Percentiles rank a stretch among this genome's conserved stretches.
These are phyloP conservation scores for Parastagonospora avenae DNA, from an alignment of 2,329 filamentous ascomycete genomes.

Conservation along the genomic window DNA sequence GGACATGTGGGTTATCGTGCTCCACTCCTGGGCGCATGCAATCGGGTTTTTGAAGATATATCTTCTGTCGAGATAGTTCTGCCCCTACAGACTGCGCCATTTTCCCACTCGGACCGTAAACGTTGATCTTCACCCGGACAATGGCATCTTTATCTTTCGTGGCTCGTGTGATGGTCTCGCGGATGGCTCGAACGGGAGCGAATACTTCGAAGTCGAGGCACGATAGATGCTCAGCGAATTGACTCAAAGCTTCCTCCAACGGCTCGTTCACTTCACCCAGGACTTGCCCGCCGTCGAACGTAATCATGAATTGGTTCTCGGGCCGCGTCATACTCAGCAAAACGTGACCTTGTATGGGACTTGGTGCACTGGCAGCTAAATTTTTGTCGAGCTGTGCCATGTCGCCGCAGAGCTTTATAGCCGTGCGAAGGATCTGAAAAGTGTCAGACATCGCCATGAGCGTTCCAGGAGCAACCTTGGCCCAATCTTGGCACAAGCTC, in stretches of 20 bases:
- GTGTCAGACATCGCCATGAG: neutral
- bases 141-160: slow-evolving; percentile 31
- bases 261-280: slow-evolving; percentile 28
- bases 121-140: slow-evolving; percentile 30
- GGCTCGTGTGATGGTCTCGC: slow-evolving; percentile 28
- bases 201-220: slow-evolving; percentile 30
- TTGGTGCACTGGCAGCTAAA: slow-evolving; percentile 5
- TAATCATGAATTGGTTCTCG: slow-evolving; percentile 17
- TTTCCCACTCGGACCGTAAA: slow-evolving; percentile 24
- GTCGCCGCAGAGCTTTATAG: slow-evolving; percentile 26
- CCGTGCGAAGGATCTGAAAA: slow-evolving; percentile 18
- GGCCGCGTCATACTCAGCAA: slow-evolving; percentile 14
- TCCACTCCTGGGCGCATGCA: slow-evolving; percentile 11
- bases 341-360: slow-evolving; percentile 20
- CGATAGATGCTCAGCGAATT: slow-evolving; percentile 16
- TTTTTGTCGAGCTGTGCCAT: slow-evolving; percentile 28
- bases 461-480: neutral
- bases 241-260: slow-evolving; percentile 21
- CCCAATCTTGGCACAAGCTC: neutral
- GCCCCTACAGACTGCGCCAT: slow-evolving; percentile 15
- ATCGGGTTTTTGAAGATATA: slow-evolving; percentile 33
- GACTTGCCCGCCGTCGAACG: slow-evolving; percentile 14
- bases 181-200: slow-evolving; percentile 17
- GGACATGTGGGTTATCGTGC: slow-evolving; percentile 36
- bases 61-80: slow-evolving; percentile 24